Conservation (phyloP, 2,329 filamentous ascomycete genomes). For the Fusarium mundagurra region DNA sequence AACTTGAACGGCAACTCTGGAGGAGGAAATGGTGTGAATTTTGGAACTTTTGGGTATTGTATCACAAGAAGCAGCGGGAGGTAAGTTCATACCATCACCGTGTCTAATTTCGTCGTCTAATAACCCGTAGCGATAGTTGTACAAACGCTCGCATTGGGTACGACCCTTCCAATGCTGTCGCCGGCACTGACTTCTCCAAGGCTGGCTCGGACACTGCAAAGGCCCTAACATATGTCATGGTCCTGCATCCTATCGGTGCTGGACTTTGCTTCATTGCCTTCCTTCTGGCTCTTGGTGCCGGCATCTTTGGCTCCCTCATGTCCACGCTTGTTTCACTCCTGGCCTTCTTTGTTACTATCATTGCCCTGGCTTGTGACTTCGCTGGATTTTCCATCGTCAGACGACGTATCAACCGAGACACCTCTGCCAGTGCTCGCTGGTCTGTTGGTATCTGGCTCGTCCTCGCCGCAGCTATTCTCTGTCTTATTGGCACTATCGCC, state of each 20-base stretch:
- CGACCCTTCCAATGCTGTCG: conserved; percentile 59
- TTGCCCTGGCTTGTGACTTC: conserved; percentile 66
- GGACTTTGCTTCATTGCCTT: conserved; percentile 68
- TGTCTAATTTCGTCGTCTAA: conserved; percentile 11
- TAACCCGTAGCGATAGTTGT: conserved; percentile 56
- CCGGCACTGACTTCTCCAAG: conserved; percentile 52
- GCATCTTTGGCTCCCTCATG: conserved; percentile 62
- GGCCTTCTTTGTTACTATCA: conserved; percentile 60
- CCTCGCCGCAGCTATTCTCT: conserved; percentile 64
- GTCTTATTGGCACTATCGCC: conserved; percentile 64
- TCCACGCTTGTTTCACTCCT: conserved; percentile 61
- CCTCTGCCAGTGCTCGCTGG: conserved; percentile 58
- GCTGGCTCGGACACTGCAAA: conserved; percentile 57
- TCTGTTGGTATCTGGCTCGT: conserved; percentile 67
- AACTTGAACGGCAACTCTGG: conserved; percentile 52
- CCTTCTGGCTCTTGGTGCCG: conserved; percentile 62
- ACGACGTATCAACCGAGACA: conserved; percentile 61
- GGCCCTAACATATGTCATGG: conserved; percentile 66
- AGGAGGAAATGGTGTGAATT: conserved; percentile 57
- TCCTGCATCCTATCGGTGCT: conserved; percentile 70
- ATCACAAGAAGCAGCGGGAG: conserved; percentile 42
- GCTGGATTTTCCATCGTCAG: conserved; percentile 64
- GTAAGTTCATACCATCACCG: conserved; percentile 13
- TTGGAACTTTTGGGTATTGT: conserved; percentile 72
- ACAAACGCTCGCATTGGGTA: conserved; percentile 63